These are phyloP conservation scores for Fremontodendron californicum DNA, from an alignment of 345 rosid species.

Conservation along the genomic window DNA sequence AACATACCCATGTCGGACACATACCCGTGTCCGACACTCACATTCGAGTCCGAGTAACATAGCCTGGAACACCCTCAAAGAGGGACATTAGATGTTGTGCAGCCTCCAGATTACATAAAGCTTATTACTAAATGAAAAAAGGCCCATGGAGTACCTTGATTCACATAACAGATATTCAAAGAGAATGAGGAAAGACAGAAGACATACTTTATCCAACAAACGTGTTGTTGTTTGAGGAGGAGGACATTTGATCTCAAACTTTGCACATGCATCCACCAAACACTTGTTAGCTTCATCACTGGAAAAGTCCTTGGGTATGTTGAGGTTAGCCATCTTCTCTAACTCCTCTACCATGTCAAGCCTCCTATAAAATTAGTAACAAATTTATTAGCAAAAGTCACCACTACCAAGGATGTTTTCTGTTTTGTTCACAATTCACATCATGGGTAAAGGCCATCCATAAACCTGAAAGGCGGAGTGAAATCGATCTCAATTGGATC, in stretches of 20 bases:
- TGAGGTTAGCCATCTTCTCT: constrained; percentile 77
- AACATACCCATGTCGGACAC: no score
- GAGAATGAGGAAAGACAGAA: constrained; percentile 4
- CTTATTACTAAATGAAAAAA: background rate
- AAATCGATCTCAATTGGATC: constrained; percentile 93
- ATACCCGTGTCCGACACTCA: no score
- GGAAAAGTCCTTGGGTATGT: constrained; percentile 84
- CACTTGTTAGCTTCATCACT: constrained; percentile 79
- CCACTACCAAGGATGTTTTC: background rate
- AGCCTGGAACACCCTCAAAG: background rate
- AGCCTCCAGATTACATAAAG: background rate
- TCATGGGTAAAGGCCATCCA: constrained; percentile 3
- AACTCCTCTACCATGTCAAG: constrained; percentile 86
- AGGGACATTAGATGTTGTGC: background rate
- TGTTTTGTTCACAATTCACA: background rate
- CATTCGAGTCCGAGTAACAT: no score
- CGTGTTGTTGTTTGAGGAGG: constrained; percentile 93
- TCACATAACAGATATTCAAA: background rate
- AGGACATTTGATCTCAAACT: constrained; percentile 80
- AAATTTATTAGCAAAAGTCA: background rate
- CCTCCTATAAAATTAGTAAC: constrained; percentile 38
- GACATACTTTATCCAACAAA: constrained; percentile 72
- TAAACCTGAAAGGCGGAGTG: constrained; percentile 93
- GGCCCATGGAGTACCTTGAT: background rate
- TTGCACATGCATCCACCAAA: constrained; percentile 60